Evolutionary conservation across 345 rosid species (phyloP).

Genomic region (Conringia planisiliqua): DNA sequence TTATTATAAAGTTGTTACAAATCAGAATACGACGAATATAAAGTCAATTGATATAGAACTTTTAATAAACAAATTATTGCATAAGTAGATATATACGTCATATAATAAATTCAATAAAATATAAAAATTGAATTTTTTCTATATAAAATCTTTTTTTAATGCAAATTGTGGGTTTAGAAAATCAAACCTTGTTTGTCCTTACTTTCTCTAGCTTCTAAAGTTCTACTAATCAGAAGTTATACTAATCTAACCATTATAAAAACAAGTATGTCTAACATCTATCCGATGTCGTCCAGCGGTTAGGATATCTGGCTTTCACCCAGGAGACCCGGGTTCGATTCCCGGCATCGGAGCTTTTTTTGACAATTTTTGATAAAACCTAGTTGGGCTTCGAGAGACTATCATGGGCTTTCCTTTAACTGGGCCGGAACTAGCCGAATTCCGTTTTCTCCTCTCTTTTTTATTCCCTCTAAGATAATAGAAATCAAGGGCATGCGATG

Average conservation of each 20-base stretch:
- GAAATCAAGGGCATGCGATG: background rate
- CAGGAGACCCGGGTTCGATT: slow-evolving; percentile 98
- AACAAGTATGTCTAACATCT: too few relatives aligned
- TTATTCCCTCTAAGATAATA: background rate
- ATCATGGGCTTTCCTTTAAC: background rate
- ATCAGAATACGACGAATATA: too few relatives aligned
- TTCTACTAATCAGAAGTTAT: too few relatives aligned
- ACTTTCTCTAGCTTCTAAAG: background rate
- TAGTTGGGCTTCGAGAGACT: background rate
- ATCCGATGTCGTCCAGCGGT: slow-evolving; percentile 96
- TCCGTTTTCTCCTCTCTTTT: background rate
- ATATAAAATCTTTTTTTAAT: too few relatives aligned
- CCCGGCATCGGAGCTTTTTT: slow-evolving; percentile 70
- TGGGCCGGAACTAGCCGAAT: background rate
- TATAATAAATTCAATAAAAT: too few relatives aligned
- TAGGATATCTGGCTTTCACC: slow-evolving; percentile 97
- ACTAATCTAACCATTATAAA: too few relatives aligned
- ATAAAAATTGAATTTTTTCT: too few relatives aligned
- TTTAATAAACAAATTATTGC: too few relatives aligned
- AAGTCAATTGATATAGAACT: too few relatives aligned
- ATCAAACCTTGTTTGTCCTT: background rate
- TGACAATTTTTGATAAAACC: background rate
- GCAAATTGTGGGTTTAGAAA: too few relatives aligned
- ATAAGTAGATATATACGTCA: too few relatives aligned
- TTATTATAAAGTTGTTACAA: too few relatives aligned